Percentiles rank a stretch among this genome's conserved stretches.
Evolutionary conservation across 345 rosid species (phyloP).

Genomic region (Sisymbrium irio): DNA sequence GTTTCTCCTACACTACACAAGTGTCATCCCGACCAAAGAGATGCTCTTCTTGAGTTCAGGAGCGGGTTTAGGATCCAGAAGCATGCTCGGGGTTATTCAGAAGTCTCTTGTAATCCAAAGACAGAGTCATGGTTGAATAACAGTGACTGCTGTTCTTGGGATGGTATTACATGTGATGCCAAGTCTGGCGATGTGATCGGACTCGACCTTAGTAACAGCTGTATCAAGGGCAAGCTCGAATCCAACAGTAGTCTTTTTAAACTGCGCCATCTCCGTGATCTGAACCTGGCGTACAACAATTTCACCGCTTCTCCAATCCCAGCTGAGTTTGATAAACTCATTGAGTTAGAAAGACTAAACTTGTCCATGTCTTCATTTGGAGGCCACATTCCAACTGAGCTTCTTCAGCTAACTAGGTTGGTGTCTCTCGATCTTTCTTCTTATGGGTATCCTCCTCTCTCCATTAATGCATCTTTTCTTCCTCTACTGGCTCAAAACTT

Average conservation of each 20-base stretch:
- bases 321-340: neutral
- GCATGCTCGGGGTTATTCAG: no score
- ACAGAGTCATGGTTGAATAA: neutral
- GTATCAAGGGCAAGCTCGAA: neutral
- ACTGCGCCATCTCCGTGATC: neutral
- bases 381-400: neutral
- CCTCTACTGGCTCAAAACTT: neutral
- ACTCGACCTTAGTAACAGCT: neutral
- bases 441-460: neutral
- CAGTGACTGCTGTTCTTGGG: constrained; percentile 5
- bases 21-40: no score
- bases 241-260: neutral
- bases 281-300: constrained; percentile 8
- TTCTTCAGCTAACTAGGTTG: neutral
- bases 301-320: constrained; percentile 2
- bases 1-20: no score
- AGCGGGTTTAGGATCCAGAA: no score
- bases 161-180: neutral
- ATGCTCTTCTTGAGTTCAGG: no score
- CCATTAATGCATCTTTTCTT: neutral
- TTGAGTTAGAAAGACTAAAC: neutral
- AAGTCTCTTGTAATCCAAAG: neutral
- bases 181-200: neutral
- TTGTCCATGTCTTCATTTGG: neutral
- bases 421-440: constrained; percentile 6